These are phyloP conservation scores for Polyplosphaeria fusca DNA, from an alignment of 495 filamentous ascomycete genomes.

Conservation along the genomic window DNA sequence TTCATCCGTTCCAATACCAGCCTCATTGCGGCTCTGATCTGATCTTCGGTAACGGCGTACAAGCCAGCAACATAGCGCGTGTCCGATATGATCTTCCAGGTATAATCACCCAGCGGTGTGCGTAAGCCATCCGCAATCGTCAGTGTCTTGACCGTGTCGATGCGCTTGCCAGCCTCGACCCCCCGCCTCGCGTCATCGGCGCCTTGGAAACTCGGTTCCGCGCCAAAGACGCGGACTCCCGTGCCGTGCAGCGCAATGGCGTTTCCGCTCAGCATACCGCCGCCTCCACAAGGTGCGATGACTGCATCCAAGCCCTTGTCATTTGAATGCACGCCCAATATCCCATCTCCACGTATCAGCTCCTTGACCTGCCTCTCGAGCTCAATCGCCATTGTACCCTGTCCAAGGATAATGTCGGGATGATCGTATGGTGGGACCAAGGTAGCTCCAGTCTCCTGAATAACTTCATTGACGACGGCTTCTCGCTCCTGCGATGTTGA, in stretches of 20 bases:
- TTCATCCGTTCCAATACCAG: slow-evolving; percentile 88
- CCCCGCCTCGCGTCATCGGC: slow-evolving; percentile 78
- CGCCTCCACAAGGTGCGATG: slow-evolving; percentile 83
- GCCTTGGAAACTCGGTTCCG: slow-evolving; percentile 80
- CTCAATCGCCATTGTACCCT: slow-evolving; percentile 87
- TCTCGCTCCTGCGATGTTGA: slow-evolving; percentile 78
- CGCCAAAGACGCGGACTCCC: slow-evolving; percentile 73
- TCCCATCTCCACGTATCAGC: slow-evolving; percentile 41
- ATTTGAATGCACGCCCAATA: slow-evolving; percentile 12
- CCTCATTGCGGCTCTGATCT: slow-evolving; percentile 74
- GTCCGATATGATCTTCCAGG: slow-evolving; percentile 80
- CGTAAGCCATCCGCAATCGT: slow-evolving; percentile 90
- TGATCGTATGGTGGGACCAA: slow-evolving; percentile 91
- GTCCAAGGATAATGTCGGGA: slow-evolving; percentile 83
- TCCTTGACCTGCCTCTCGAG: slow-evolving; percentile 65
- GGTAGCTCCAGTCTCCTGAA: slow-evolving; percentile 65
- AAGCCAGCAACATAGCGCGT: slow-evolving; percentile 65
- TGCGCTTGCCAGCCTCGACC: slow-evolving; percentile 56
- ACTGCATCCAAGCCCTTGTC: slow-evolving; percentile 62
- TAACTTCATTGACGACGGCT: slow-evolving; percentile 64
- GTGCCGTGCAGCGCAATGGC: slow-evolving; percentile 71
- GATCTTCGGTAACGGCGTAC: slow-evolving; percentile 73
- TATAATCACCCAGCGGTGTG: slow-evolving; percentile 73
- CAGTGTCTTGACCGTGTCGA: slow-evolving; percentile 64
- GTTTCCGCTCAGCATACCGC: slow-evolving; percentile 81